Conservation (phyloP, 352 stramenopile species). For the Phytophthora syringae region DNA sequence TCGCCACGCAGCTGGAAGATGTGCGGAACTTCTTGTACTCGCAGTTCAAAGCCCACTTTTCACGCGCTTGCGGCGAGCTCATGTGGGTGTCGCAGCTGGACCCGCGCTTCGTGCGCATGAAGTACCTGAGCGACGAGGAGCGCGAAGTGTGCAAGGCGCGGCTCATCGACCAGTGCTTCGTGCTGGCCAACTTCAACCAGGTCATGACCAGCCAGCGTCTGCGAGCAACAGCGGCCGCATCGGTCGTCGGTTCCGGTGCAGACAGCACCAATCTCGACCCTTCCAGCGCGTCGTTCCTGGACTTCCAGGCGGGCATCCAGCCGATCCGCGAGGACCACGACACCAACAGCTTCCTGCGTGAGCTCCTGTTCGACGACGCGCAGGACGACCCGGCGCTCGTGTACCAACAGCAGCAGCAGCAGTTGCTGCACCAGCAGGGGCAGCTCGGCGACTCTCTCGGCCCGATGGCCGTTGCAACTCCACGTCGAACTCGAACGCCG, state of each 20-base stretch:
- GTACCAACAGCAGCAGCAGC: slow-evolving; percentile 45
- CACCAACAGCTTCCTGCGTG: slow-evolving; percentile 52
- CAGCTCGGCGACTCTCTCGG: slow-evolving; percentile 24
- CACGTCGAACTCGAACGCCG: slow-evolving; percentile 11
- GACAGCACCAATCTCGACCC: slow-evolving; percentile 23
- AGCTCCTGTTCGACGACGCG: slow-evolving; percentile 55
- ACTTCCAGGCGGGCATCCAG: slow-evolving; percentile 38
- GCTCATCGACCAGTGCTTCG: slow-evolving; percentile 48
- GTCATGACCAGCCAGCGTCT: slow-evolving; percentile 42
- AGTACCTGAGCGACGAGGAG: slow-evolving; percentile 51
- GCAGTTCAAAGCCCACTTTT: slow-evolving; percentile 47
- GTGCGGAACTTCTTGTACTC: slow-evolving; percentile 45
- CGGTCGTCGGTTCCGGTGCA: neutral
- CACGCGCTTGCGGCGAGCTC: slow-evolving; percentile 40
- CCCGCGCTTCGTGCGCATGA: slow-evolving; percentile 57
- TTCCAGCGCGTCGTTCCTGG: slow-evolving; percentile 39
- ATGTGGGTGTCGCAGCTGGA: slow-evolving; percentile 63
- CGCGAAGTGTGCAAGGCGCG: slow-evolving; percentile 47
- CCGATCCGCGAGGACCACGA: slow-evolving; percentile 52
- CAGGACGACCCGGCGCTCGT: slow-evolving; percentile 42
- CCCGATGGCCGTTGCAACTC: slow-evolving; percentile 2
- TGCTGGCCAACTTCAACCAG: slow-evolving; percentile 49
- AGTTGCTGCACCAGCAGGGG: slow-evolving; percentile 33
- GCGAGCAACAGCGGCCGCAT: slow-evolving; percentile 15
- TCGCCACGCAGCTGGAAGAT: slow-evolving; percentile 39